Percentiles rank a stretch among this genome's conserved stretches.
phyloP scores from a whole-genome alignment of 805 yeast species.

The Lipomyces yamanashiensis region DNA sequence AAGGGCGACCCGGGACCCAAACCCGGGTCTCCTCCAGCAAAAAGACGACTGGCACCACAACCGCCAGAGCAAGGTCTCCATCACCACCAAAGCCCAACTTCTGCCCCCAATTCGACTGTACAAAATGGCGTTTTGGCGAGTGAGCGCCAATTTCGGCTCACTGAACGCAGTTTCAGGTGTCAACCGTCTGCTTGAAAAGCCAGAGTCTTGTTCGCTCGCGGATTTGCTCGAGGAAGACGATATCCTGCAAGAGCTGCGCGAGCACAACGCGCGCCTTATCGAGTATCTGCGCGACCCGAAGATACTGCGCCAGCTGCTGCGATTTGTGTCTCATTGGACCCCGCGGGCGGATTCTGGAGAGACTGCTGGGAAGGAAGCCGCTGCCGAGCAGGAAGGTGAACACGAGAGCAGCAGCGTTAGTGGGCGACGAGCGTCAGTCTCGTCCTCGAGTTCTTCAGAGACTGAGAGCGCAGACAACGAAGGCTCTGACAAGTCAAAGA shows the following conservation, averaged over 20 bases:
- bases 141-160: constrained; percentile 51
- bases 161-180: constrained; percentile 50
- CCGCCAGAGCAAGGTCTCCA: not conserved
- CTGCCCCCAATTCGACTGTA: not conserved
- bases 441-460: constrained; percentile 17
- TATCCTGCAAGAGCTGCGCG: constrained; percentile 69
- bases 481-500: not conserved
- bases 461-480: constrained; percentile 12
- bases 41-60: not conserved
- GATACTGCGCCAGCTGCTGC: constrained; percentile 68
- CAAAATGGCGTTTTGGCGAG: constrained; percentile 63
- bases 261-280: constrained; percentile 73
- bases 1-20: not conserved
- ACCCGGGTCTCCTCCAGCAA: not conserved
- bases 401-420: constrained; percentile 5
- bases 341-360: constrained; percentile 15
- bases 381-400: not conserved
- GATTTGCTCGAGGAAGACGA: constrained; percentile 77
- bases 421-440: constrained; percentile 6
- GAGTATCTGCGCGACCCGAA: constrained; percentile 82
- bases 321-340: constrained; percentile 52
- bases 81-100: not conserved
- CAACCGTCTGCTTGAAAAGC: constrained; percentile 50
- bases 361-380: not conserved
- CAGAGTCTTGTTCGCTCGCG: constrained; percentile 47